Percentiles rank a stretch among this genome's conserved stretches.
Conservation (phyloP, 2,329 filamentous ascomycete species). For the Aspergillus terreus region DNA sequence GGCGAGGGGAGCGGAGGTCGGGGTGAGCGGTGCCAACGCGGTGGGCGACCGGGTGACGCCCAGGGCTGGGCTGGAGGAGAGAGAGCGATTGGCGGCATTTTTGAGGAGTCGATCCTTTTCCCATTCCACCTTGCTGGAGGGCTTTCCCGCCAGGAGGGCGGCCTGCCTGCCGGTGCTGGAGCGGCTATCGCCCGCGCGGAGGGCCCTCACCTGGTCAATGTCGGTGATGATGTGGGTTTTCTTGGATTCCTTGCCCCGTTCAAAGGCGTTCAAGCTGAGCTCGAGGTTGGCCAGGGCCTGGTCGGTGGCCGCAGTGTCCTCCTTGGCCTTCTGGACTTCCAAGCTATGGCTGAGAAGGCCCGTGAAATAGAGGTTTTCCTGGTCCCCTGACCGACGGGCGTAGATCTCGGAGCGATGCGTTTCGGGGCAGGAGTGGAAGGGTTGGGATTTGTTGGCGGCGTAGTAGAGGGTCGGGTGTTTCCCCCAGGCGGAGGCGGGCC, state of each 20-base stretch:
- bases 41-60: constrained; percentile 34
- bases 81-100: constrained; percentile 34
- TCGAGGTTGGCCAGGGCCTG: constrained; percentile 58
- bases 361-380: constrained; percentile 51
- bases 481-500: constrained; percentile 45
- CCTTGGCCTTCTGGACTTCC: constrained; percentile 52
- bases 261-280: constrained; percentile 56
- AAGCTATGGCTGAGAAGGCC: constrained; percentile 57
- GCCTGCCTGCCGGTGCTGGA: constrained; percentile 28
- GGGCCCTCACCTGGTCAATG: constrained; percentile 34
- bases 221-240: constrained; percentile 43
- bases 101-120: constrained; percentile 42
- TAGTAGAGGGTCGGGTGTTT: constrained; percentile 55
- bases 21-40: constrained; percentile 34
- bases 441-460: constrained; percentile 51
- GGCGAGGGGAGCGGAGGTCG: constrained; percentile 41
- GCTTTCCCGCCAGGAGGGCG: constrained; percentile 25
- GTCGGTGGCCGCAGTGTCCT: constrained; percentile 55
- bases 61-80: constrained; percentile 40
- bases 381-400: constrained; percentile 38
- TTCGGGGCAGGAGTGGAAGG: constrained; percentile 52
- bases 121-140: constrained; percentile 36
- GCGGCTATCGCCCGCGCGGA: constrained; percentile 33
- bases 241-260: constrained; percentile 60
- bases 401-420: constrained; percentile 58